Base-by-base conservation (phyloP, 306 rosid species). In the Cyclanthera cordifolia region DNA sequence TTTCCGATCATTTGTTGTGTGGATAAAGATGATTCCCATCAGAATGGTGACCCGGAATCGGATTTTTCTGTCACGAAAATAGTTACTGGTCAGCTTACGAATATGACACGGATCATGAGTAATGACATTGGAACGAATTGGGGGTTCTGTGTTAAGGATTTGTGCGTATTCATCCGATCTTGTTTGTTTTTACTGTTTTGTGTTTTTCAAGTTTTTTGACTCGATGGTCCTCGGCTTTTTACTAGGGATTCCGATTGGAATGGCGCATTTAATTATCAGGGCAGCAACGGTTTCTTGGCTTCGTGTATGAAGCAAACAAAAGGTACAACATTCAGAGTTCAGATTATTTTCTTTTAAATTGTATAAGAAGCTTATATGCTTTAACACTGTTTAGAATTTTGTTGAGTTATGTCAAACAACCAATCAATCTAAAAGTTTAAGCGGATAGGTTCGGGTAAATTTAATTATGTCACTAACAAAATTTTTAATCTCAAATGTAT, bases 201-300 rank as follows among this genome's bases (percentile, higher is more conserved):
- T 5, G 17, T 4, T 53, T 11, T 64, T 19, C 37, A 32, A 70
- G n/a, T 15, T 76, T 7, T 7, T 11, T 47, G 9, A 41, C 30
- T 58, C 70, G 64, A 16, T 4, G 12, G 23, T 71, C 49, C 70
- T 5, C 9, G 53, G 32, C 47, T 70, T 24, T 20, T 47, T 78
- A 77, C 73, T 82, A 90, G 96, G 81, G 52, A 74, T 19, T 63
- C 74, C 16, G 96, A 90, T 83, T 90, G 91, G 95, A 70, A 79
- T 64, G 89, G 76, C 55, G 95, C 96, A 17, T 90, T 85, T 71
- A 77, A 87, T 78, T 90, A 75, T 67, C 16, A 67, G 1, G 89
- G 83, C 20, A 87, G 46, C 49, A 53, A 77, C 75, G 91, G 75
- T 43, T 90, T 90, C 30, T 76, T 90, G 74, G 69, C 83, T 32